These are phyloP conservation scores for Elsinoe fawcettii DNA, from an alignment of 2,329 filamentous ascomycete genomes.

Conservation along the genomic window DNA sequence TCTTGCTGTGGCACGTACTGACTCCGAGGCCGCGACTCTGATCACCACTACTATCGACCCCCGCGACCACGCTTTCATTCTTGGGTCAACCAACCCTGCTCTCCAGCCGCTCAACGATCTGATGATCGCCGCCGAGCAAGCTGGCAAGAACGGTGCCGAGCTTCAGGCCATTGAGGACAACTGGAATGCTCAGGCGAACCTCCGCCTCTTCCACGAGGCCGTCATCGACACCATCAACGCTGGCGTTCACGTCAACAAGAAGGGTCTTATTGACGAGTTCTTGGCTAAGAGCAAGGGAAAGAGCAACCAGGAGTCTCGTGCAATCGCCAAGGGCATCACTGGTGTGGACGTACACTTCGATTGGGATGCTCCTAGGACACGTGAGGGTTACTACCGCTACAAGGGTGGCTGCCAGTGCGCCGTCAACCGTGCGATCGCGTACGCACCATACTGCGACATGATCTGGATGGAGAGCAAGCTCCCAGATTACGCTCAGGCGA, in stretches of 20 bases:
- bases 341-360: constrained; percentile 83
- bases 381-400: constrained; percentile 92
- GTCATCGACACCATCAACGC: constrained; percentile 74
- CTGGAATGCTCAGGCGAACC: constrained; percentile 69
- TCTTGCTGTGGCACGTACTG: constrained; percentile 84
- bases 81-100: constrained; percentile 77
- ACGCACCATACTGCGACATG: constrained; percentile 62
- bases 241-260: constrained; percentile 60
- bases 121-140: constrained; percentile 75
- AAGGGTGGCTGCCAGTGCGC: constrained; percentile 86
- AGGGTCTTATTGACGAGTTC: constrained; percentile 60
- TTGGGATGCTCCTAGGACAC: constrained; percentile 87
- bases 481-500: constrained; percentile 82
- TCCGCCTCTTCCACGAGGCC: constrained; percentile 86
- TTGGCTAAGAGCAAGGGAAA: constrained; percentile 64
- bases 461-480: constrained; percentile 99
- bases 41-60: constrained; percentile 95
- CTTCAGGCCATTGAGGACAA: constrained; percentile 88
- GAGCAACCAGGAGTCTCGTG: constrained; percentile 73
- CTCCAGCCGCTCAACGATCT: constrained; percentile 82
- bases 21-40: constrained; percentile 94
- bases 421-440: constrained; percentile 82
- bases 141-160: constrained; percentile 70
- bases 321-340: constrained; percentile 66
- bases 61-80: constrained; percentile 88